These are phyloP conservation scores for Prunus fruticosa DNA, from an alignment of 306 rosid species.

Conservation along the genomic window DNA sequence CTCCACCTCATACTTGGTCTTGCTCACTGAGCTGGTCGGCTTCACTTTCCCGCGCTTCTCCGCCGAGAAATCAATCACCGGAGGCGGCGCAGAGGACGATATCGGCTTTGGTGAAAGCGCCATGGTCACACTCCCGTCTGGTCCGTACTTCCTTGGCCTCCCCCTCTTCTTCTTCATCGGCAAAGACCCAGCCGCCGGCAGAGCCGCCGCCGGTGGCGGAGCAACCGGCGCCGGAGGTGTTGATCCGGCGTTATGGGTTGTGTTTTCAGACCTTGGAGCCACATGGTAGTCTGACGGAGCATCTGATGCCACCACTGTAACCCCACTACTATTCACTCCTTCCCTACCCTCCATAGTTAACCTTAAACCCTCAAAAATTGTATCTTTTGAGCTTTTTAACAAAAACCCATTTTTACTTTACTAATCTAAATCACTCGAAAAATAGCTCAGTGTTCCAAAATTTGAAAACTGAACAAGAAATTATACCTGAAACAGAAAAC, in stretches of 20 bases:
- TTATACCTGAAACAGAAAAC: constrained; percentile 5
- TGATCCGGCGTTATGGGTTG: constrained; percentile 57
- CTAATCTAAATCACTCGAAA: constrained; percentile 32
- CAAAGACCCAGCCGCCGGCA: constrained; percentile 19
- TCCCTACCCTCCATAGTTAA: constrained; percentile 81
- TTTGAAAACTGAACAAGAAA: constrained; percentile 13
- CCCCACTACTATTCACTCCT: constrained; percentile 68
- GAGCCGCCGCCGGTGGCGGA: constrained; percentile 17
- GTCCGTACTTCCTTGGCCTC: constrained; percentile 90
- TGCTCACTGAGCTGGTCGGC: constrained; percentile 78
- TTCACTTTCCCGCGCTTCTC: constrained; percentile 77
- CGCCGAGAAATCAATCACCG: constrained; percentile 89
- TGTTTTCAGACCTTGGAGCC: constrained; percentile 76
- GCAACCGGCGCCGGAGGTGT: constrained; percentile 19
- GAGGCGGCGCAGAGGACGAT: constrained; percentile 85
- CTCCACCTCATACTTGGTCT: constrained; percentile 66
- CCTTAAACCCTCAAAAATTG: constrained; percentile 34
- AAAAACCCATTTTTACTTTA: constrained; percentile 37
- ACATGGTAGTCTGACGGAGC: constrained; percentile 92
- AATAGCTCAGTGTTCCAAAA: constrained; percentile 7
- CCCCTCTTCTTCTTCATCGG: constrained; percentile 92
- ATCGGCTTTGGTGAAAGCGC: constrained; percentile 91
- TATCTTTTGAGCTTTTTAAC: constrained; percentile 36
- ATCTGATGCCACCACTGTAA: constrained; percentile 96
- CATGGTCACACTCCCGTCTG: constrained; percentile 71